Conservation (phyloP, 31 red algal species). For the Asparagopsis taxiformis region DNA sequence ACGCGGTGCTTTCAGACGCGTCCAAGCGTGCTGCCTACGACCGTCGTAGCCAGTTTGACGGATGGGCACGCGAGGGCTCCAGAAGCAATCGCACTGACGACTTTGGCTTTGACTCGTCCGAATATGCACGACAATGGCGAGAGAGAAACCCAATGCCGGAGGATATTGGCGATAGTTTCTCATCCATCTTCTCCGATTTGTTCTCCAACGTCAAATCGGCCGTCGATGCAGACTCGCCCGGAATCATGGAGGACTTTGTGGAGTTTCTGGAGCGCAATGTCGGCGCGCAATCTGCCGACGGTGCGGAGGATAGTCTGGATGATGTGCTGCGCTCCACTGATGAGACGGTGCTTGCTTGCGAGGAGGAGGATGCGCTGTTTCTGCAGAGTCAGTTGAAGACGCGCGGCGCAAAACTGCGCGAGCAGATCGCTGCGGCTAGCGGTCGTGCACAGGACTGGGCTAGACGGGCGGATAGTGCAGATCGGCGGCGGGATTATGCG, state of each 20-base stretch:
- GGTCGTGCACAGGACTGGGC: constrained; percentile 22
- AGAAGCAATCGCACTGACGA: no score
- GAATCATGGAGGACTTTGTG: constrained; percentile 70
- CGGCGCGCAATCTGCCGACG: constrained; percentile 6
- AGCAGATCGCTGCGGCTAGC: constrained; percentile 15
- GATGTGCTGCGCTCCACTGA: constrained; percentile 41
- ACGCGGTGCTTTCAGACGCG: constrained; percentile 70
- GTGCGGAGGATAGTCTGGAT: constrained; percentile 29
- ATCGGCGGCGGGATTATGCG: constrained; percentile 14
- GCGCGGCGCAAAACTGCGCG: constrained; percentile 6
- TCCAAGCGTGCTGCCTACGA: constrained; percentile 73
- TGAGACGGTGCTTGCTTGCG: constrained; percentile 48
- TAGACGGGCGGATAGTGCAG: constrained; percentile 18
- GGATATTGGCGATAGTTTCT: constrained; percentile 64
- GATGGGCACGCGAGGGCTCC: no score
- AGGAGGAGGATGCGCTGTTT: constrained; percentile 63
- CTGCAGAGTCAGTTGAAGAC: constrained; percentile 42
- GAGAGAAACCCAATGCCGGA: constrained; percentile 52
- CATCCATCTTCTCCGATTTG: constrained; percentile 63
- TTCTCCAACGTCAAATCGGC: constrained; percentile 53
- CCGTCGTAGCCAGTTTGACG: constrained; percentile 9
- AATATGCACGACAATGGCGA: constrained; percentile 54
- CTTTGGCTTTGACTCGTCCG: constrained; percentile 17
- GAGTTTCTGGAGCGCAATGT: constrained; percentile 67
- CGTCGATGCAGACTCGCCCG: constrained; percentile 21